phyloP scores from a whole-genome alignment of 495 filamentous ascomycete genomes.

The Apiosordaria backusii region DNA sequence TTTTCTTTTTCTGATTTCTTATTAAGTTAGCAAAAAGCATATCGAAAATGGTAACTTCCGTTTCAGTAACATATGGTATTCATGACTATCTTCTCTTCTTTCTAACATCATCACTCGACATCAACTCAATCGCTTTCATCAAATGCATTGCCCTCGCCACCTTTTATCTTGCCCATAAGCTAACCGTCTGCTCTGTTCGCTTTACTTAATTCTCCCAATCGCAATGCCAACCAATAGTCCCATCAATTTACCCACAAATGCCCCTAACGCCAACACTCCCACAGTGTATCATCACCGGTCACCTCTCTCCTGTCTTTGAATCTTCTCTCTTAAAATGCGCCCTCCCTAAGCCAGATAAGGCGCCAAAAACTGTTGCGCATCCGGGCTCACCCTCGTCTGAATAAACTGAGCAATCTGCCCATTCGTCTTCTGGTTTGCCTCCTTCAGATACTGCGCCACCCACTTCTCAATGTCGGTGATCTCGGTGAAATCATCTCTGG shows the following conservation, averaged over 20 bases:
- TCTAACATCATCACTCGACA: too few species aligned
- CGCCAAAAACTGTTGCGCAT: conserved; percentile 40
- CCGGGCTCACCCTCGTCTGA: conserved; percentile 35
- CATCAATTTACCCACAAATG: not conserved
- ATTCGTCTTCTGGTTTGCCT: conserved; percentile 42
- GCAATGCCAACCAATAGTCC: not conserved
- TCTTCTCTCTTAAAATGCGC: too few species aligned
- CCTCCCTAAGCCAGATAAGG: conserved; percentile 38
- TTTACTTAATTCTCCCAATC: not conserved
- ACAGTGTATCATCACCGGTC: not conserved
- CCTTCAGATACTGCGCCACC: conserved; percentile 69
- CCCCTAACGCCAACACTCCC: not conserved
- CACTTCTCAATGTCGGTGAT: conserved; percentile 74
- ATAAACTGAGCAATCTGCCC: conserved; percentile 40
- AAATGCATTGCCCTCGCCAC: too few species aligned
- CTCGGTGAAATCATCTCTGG: conserved; percentile 75
- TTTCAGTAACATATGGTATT: too few species aligned
- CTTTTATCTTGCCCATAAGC: not conserved
- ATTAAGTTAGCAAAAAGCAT: too few species aligned
- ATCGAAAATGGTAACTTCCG: too few species aligned
- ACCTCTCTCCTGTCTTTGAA: not conserved
- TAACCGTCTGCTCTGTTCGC: not conserved
- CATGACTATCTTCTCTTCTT: too few species aligned
- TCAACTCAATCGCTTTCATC: too few species aligned
- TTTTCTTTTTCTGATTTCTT: not conserved